Conservation (phyloP, 83 land plant species). For the Thuja plicata region DNA sequence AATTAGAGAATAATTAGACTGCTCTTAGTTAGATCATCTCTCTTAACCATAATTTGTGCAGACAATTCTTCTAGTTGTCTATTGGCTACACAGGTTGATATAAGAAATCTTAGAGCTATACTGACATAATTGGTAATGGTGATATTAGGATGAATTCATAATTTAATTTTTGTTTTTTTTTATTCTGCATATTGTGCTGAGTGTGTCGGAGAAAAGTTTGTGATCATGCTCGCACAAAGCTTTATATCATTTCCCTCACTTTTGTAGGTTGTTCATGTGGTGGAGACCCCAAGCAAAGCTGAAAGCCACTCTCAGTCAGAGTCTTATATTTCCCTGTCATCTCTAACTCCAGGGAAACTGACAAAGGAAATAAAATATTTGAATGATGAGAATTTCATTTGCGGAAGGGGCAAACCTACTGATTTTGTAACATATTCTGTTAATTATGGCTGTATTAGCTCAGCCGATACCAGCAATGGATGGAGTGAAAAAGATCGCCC, state of each 20-base stretch:
- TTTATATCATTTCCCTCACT: background rate
- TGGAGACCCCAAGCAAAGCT: conserved; percentile 48
- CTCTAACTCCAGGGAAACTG: conserved; percentile 79
- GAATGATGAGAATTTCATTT: conserved; percentile 58
- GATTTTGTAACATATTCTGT: conserved; percentile 79
- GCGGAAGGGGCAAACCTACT: conserved; percentile 43
- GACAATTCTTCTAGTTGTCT: background rate
- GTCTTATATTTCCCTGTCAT: conserved; percentile 75
- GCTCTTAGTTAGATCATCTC: background rate
- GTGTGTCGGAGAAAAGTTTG: background rate
- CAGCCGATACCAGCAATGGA: conserved; percentile 32
- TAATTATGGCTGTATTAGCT: conserved; percentile 69
- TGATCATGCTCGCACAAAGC: background rate
- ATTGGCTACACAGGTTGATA: background rate
- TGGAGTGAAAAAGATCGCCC: conserved; percentile 57
- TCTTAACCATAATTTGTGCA: background rate
- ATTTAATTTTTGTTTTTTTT: background rate
- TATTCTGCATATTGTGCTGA: background rate
- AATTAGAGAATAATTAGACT: background rate
- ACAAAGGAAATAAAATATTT: conserved; percentile 49
- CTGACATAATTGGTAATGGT: background rate
- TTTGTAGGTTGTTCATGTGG: conserved; percentile 84
- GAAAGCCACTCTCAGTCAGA: conserved; percentile 27
- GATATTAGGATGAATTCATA: background rate
- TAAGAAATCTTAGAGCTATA: background rate